Conservation (phyloP, 371 early-diverging fungal genomes). For the Dichotomocladium elegans region DNA sequence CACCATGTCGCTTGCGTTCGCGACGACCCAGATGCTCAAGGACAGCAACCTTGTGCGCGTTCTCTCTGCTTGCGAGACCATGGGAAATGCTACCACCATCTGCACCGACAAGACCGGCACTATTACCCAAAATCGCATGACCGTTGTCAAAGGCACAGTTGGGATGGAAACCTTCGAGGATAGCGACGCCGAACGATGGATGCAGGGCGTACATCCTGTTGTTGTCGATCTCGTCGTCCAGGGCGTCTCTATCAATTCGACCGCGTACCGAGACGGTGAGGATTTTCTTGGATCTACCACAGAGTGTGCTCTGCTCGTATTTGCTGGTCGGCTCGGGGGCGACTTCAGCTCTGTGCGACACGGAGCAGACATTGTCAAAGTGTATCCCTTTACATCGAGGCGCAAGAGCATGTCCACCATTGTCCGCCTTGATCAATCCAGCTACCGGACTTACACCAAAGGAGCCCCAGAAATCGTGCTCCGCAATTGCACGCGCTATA, state of each 20-base stretch:
- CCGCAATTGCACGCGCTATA: conserved; percentile 54
- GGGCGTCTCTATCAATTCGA: conserved; percentile 81
- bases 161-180: conserved; percentile 37
- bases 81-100: conserved; percentile 95
- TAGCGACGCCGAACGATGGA: conserved; percentile 24
- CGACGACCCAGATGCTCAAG: conserved; percentile 89
- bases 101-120: conserved; percentile 98
- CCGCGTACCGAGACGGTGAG: conserved; percentile 79
- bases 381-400: conserved; percentile 79
- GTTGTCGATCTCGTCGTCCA: conserved; percentile 49
- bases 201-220: conserved; percentile 20
- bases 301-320: conserved; percentile 87
- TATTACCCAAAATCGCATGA: conserved; percentile 94
- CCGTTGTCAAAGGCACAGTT: conserved; percentile 73
- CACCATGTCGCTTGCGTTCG: conserved; percentile 91
- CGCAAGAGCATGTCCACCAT: conserved; percentile 79
- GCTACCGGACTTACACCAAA: conserved; percentile 66
- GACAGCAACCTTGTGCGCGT: conserved; percentile 95
- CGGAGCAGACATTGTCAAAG: conserved; percentile 46
- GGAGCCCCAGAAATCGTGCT: conserved; percentile 88
- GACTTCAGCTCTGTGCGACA: conserved; percentile 60
- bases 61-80: conserved; percentile 94
- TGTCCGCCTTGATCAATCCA: conserved; percentile 33
- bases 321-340: conserved; percentile 57
- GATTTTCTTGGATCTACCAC: conserved; percentile 90